phyloP scores from a whole-genome alignment of 352 stramenopile species.

The Globisporangium emineosum region DNA sequence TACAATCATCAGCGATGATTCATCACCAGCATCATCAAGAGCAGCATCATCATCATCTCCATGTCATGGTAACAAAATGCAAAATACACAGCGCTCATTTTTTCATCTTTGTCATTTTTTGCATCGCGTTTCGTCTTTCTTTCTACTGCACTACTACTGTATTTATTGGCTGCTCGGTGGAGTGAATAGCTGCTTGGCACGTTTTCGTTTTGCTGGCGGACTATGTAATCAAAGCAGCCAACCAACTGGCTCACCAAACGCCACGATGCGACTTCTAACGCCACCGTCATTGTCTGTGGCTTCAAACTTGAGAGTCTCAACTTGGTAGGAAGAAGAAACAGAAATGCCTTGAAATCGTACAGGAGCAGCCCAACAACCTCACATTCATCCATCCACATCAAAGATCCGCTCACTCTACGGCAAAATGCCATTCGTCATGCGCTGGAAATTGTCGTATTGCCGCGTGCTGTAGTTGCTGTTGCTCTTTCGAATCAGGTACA shows the following conservation, averaged over 20 bases:
- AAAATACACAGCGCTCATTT: background rate
- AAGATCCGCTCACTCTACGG: conserved; percentile 37
- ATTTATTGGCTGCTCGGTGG: background rate
- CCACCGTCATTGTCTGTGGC: background rate
- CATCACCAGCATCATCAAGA: background rate
- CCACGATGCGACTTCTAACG: background rate
- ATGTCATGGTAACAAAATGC: background rate
- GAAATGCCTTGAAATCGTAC: background rate
- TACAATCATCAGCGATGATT: background rate
- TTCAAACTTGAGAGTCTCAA: background rate
- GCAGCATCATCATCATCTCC: background rate
- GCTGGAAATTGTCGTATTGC: conserved; percentile 94
- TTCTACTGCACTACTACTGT: background rate
- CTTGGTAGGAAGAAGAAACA: background rate
- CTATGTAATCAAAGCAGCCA: background rate
- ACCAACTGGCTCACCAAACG: background rate
- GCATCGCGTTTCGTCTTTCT: background rate
- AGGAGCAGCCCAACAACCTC: conserved; percentile 2
- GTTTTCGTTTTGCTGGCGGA: background rate
- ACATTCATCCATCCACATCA: conserved; percentile 7
- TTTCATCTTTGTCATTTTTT: background rate
- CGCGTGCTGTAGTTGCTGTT: conserved; percentile 92
- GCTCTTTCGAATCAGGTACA: conserved; percentile 89
- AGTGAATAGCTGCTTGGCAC: background rate
- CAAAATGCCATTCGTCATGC: conserved; percentile 92